Conservation (phyloP, 129 eudicot genomes). For the Apium graveolens region DNA sequence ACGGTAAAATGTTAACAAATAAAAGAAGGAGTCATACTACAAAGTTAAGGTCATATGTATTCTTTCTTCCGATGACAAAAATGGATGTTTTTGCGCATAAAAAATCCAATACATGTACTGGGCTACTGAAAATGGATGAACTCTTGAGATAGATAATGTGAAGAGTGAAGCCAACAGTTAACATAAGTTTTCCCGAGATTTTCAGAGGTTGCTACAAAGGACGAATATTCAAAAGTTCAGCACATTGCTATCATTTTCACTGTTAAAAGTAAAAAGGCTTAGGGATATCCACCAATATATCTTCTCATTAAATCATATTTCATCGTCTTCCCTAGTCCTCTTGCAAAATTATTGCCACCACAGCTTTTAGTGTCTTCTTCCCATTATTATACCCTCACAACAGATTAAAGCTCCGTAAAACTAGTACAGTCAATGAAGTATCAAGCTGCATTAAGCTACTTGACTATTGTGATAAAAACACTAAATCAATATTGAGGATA, state of each 20-base stretch:
- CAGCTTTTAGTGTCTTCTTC: neutral
- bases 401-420: neutral
- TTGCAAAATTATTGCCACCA: neutral
- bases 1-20: constrained; percentile 37
- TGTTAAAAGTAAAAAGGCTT: neutral
- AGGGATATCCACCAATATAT: neutral
- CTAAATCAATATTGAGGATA: neutral
- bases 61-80: neutral
- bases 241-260: neutral
- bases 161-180: constrained; percentile 8
- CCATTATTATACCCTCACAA: neutral
- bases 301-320: neutral
- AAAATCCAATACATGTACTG: neutral
- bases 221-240: neutral
- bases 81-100: neutral
- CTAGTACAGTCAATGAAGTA: neutral
- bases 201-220: neutral
- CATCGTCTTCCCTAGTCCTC: neutral
- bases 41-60: neutral
- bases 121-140: neutral
- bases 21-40: neutral
- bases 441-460: neutral
- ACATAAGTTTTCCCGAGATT: constrained; percentile 1
- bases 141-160: constrained; percentile 2
- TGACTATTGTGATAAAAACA: neutral